These are phyloP conservation scores for Pichia sp. DNA, from an alignment of 1,139 yeast species.

Conservation along the genomic window DNA sequence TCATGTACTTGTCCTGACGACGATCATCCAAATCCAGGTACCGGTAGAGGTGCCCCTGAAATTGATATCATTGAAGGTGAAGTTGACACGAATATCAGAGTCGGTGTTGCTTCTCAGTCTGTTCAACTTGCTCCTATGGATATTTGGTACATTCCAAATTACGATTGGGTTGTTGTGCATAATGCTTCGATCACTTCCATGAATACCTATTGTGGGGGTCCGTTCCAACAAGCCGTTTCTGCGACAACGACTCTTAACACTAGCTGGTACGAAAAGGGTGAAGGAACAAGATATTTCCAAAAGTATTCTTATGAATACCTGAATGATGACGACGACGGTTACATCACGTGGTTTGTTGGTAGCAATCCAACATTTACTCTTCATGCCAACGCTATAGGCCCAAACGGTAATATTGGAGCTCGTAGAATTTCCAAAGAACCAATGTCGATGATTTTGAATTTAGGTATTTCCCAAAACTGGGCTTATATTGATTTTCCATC, in stretches of 20 bases:
- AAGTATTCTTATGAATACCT: constrained; percentile 69
- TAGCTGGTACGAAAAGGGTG: constrained; percentile 49
- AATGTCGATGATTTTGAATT: constrained; percentile 49
- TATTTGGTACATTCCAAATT: constrained; percentile 57
- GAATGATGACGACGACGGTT: constrained; percentile 60
- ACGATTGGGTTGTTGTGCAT: constrained; percentile 40
- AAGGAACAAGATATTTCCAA: constrained; percentile 41
- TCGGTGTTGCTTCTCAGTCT: constrained; percentile 54
- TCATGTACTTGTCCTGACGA: constrained; percentile 50
- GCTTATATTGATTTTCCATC: constrained; percentile 55
- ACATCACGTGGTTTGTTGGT: constrained; percentile 71
- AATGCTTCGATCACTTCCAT: constrained; percentile 38
- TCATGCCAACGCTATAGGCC: constrained; percentile 39
- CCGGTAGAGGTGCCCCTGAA: constrained; percentile 61
- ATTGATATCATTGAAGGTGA: constrained; percentile 56
- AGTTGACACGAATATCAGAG: constrained; percentile 31
- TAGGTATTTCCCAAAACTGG: constrained; percentile 56
- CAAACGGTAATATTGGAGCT: constrained; percentile 58
- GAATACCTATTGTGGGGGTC: constrained; percentile 54
- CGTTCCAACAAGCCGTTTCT: constrained; percentile 53
- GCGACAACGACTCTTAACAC: constrained; percentile 44
- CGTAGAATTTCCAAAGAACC: constrained; percentile 55
- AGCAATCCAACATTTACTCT: constrained; percentile 45
- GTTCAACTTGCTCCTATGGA: constrained; percentile 55
- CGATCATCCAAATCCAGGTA: constrained; percentile 51